These are phyloP conservation scores for Nymphaea thermarum DNA, from an alignment of 164 flowering plant species.

Conservation along the genomic window DNA sequence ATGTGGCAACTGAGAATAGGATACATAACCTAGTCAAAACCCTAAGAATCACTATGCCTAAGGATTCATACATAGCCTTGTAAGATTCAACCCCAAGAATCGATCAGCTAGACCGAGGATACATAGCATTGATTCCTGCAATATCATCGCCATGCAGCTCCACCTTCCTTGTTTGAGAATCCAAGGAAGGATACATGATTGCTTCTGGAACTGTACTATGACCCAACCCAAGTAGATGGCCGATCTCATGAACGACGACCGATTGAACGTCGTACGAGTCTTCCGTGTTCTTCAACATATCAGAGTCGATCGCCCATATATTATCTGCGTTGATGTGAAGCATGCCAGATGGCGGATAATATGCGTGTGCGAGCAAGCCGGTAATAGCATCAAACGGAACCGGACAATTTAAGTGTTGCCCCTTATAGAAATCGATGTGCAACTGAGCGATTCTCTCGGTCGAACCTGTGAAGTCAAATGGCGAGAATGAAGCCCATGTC, in stretches of 20 bases:
- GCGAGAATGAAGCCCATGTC: slow-evolving; percentile 44
- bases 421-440: slow-evolving; percentile 4
- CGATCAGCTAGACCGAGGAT: slow-evolving; percentile 1
- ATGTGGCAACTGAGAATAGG: no score
- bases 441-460: slow-evolving; percentile 28
- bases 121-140: slow-evolving; percentile 44
- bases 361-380: slow-evolving; percentile 72
- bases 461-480: slow-evolving; percentile 34
- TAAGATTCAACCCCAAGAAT: no score
- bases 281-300: slow-evolving; percentile 10
- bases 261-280: slow-evolving; percentile 51
- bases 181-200: slow-evolving; percentile 65
- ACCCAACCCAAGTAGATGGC: slow-evolving; percentile 71
- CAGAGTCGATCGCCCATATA: slow-evolving; percentile 34
- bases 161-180: slow-evolving; percentile 33
- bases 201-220: slow-evolving; percentile 55
- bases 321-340: slow-evolving; percentile 60
- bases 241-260: slow-evolving; percentile 89
- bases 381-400: slow-evolving; percentile 59
- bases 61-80: no score
- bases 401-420: not conserved
- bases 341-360: slow-evolving; percentile 56
- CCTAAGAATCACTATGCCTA: no score
- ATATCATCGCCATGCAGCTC: slow-evolving; percentile 48
- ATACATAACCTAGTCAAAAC: no score